Evolutionary conservation across 2,329 filamentous ascomycete genomes (phyloP).

Genomic region (Aspergillus oerlinghausenensis): DNA sequence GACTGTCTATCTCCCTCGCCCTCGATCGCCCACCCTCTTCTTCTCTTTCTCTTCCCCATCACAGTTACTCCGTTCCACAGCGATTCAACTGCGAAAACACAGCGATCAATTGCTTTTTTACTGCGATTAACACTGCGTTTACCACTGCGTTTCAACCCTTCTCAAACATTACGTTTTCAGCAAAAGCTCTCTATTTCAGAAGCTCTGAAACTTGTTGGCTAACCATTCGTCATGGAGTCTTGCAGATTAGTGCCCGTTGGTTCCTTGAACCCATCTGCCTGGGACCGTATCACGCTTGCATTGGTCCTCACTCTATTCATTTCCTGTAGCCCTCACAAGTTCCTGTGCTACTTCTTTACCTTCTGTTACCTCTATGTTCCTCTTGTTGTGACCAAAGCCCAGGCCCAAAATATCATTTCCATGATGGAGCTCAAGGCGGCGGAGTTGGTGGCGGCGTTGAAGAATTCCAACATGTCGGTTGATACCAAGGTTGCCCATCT

Average conservation of each 20-base stretch:
- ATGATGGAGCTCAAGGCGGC: slow-evolving; percentile 56
- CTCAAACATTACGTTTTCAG: slow-evolving; percentile 6
- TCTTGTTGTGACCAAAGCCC: slow-evolving; percentile 7
- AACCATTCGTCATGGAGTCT: background rate
- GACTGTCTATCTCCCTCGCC: background rate
- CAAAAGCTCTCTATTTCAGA: background rate
- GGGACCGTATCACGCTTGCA: background rate
- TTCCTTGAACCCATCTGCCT: slow-evolving; percentile 1
- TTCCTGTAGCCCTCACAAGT: slow-evolving; percentile 8
- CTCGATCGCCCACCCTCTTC: background rate
- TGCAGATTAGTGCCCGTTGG: background rate
- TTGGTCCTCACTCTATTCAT: slow-evolving; percentile 4
- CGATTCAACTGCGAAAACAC: background rate
- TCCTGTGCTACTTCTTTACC: slow-evolving; percentile 6
- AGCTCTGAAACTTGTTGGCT: background rate
- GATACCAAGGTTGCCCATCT: slow-evolving; percentile 69
- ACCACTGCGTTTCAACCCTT: background rate
- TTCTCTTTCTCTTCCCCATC: slow-evolving; percentile 6
- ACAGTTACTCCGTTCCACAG: background rate
- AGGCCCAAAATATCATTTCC: slow-evolving; percentile 5
- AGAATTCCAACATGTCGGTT: slow-evolving; percentile 61
- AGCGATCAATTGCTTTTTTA: background rate
- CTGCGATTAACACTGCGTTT: background rate
- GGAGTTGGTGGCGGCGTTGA: slow-evolving; percentile 50
- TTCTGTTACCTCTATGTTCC: slow-evolving; percentile 14